phyloP scores from a whole-genome alignment of 257 asterid genomes.

The Fraxinus cuspidata region DNA sequence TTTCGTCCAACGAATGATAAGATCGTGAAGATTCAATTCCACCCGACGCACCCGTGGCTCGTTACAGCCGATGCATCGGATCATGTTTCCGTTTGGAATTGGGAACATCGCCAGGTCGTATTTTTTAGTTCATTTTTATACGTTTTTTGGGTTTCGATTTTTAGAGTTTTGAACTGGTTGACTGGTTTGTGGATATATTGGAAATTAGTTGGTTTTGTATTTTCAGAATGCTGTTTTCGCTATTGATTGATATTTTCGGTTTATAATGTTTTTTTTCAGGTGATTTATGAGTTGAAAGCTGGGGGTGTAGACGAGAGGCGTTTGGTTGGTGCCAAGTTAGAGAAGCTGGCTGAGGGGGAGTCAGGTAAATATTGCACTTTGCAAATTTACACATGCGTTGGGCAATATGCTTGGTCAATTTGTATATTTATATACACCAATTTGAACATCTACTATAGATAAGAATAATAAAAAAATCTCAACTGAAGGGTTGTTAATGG shows the following conservation, averaged over 20 bases:
- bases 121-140: not conserved
- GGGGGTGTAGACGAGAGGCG: conserved; percentile 99
- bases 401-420: not conserved
- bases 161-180: not conserved
- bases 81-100: conserved; percentile 99
- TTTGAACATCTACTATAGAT: not conserved
- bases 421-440: not conserved
- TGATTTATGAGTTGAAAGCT: conserved; percentile 94
- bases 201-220: not conserved
- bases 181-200: not conserved
- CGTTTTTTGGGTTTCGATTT: conserved; percentile 1
- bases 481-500: conserved; percentile 1
- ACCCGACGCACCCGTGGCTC: conserved; percentile 99
- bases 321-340: conserved; percentile 95
- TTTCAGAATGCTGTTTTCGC: not conserved
- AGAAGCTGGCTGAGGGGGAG: conserved; percentile 98
- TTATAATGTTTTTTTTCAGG: conserved; percentile 38
- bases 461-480: not conserved
- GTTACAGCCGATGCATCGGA: conserved; percentile 97
- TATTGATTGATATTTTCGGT: not conserved
- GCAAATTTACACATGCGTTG: not conserved
- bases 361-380: conserved; percentile 43
- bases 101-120: conserved; percentile 97
- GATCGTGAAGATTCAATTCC: conserved; percentile 94
- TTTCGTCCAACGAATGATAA: conserved; percentile 95